Evolutionary conservation across 106 monocot genomes (phyloP).

Genomic region (Amphibolis antarctica): DNA sequence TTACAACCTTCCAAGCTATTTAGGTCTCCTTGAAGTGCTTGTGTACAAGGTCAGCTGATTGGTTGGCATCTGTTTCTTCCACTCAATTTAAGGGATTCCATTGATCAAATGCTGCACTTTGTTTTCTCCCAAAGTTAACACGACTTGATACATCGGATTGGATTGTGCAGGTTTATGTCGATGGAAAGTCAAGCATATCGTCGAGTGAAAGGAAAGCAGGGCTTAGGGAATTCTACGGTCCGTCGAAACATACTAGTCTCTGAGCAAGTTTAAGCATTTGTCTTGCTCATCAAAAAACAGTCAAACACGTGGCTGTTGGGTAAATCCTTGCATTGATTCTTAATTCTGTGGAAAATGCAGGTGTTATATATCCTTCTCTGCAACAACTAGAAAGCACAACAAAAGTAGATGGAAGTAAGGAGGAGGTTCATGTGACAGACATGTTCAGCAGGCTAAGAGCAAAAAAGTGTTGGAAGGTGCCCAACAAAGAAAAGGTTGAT

Average conservation of each 20-base stretch:
- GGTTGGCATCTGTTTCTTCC: not conserved
- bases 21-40: conserved; percentile 74
- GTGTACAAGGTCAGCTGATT: conserved; percentile 57
- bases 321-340: no score
- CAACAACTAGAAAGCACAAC: conserved; percentile 58
- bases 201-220: conserved; percentile 66
- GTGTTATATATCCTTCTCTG: conserved; percentile 72
- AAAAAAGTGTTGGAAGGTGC: conserved; percentile 35
- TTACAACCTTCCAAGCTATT: conserved; percentile 56
- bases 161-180: conserved; percentile 48
- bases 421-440: conserved; percentile 19
- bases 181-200: conserved; percentile 40
- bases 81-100: not conserved
- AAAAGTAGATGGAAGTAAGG: conserved; percentile 29
- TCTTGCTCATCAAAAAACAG: no score
- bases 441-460: conserved; percentile 24
- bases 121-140: not conserved
- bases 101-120: not conserved
- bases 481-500: conserved; percentile 45
- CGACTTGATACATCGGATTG: not conserved
- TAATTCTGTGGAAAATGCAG: conserved; percentile 26
- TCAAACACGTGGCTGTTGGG: not conserved
- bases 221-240: conserved; percentile 76
- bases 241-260: conserved; percentile 1
- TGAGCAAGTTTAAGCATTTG: no score